A percentile compares a stretch with the other conserved stretches of the same genome.
Conservation (phyloP, 1,139 yeast species). For the Suhomyces maxii region DNA sequence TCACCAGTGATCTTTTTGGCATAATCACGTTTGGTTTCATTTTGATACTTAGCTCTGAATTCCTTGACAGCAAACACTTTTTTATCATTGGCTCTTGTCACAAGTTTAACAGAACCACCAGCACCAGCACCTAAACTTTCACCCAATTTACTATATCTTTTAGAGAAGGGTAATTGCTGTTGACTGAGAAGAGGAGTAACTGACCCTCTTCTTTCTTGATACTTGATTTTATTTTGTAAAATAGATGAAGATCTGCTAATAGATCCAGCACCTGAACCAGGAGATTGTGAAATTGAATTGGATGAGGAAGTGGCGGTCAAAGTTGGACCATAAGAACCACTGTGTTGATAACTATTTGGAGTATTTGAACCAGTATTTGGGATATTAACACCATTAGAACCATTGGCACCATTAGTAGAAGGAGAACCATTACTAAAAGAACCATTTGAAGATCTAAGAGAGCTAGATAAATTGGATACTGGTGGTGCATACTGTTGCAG, state of each 20-base stretch:
- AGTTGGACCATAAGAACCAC: constrained; percentile 14
- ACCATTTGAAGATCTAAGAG: constrained; percentile 31
- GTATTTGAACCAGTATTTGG: constrained; percentile 16
- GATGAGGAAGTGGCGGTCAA: constrained; percentile 36
- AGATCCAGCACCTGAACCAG: constrained; percentile 25
- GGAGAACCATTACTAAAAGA: constrained; percentile 8
- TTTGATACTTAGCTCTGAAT: constrained; percentile 74
- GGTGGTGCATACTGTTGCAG: constrained; percentile 25
- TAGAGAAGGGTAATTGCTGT: constrained; percentile 58
- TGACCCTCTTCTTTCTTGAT: constrained; percentile 41
- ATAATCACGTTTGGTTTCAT: constrained; percentile 81
- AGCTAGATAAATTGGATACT: constrained; percentile 40
- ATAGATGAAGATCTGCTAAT: constrained; percentile 30
- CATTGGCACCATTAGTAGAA: constrained; percentile 2
- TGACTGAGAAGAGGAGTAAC: constrained; percentile 32
- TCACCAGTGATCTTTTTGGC: constrained; percentile 94
- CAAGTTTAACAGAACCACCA: constrained; percentile 86
- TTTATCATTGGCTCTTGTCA: constrained; percentile 66
- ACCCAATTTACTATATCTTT: constrained; percentile 79
- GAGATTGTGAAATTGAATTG: constrained; percentile 33
- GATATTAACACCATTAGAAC: constrained; percentile 16
- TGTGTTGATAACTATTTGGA: constrained; percentile 11
- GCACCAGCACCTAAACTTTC: constrained; percentile 95
- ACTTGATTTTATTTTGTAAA: constrained; percentile 32
- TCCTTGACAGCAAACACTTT: constrained; percentile 89